phyloP scores from a whole-genome alignment of 108 stramenopile species.

The Skeletonema costatum region DNA sequence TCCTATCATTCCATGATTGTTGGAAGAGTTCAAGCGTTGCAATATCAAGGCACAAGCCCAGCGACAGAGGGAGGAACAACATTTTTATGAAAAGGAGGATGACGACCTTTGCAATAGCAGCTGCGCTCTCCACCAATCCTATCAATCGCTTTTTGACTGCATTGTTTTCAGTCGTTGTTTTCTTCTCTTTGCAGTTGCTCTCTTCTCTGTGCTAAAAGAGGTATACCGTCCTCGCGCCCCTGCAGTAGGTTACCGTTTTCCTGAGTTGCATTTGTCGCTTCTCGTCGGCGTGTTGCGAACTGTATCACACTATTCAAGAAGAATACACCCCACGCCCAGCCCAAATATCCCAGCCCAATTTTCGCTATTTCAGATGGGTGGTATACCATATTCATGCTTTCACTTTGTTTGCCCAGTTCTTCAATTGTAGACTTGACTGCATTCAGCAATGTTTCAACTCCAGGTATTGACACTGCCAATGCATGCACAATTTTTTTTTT shows the following conservation, averaged over 20 bases:
- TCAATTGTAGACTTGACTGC: conserved; percentile 15
- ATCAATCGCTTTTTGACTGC: conserved; percentile 32
- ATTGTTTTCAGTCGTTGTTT: conserved; percentile 27
- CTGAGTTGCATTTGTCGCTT: not conserved
- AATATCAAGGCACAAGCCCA: conserved; percentile 79
- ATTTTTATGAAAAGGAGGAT: conserved; percentile 90
- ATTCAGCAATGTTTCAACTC: not conserved
- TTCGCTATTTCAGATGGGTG: conserved; percentile 40
- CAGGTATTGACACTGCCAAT: conserved; percentile 4
- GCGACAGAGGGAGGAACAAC: conserved; percentile 74
- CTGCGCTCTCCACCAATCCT: conserved; percentile 59
- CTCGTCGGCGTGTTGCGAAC: not conserved
- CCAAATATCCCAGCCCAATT: conserved; percentile 33
- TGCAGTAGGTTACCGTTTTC: not conserved
- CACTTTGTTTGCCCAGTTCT: conserved; percentile 33
- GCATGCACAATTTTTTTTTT: too few species aligned
- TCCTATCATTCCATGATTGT: conserved; percentile 49
- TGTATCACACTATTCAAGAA: conserved; percentile 18
- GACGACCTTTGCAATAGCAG: conserved; percentile 74
- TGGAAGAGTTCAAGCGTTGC: conserved; percentile 71
- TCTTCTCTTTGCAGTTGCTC: conserved; percentile 14
- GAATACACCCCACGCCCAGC: conserved; percentile 27
- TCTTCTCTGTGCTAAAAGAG: not conserved
- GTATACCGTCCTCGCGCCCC: not conserved
- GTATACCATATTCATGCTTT: conserved; percentile 37